These are phyloP conservation scores for Pezicula rhizophila DNA, from an alignment of 2,329 filamentous ascomycete genomes.

Conservation along the genomic window DNA sequence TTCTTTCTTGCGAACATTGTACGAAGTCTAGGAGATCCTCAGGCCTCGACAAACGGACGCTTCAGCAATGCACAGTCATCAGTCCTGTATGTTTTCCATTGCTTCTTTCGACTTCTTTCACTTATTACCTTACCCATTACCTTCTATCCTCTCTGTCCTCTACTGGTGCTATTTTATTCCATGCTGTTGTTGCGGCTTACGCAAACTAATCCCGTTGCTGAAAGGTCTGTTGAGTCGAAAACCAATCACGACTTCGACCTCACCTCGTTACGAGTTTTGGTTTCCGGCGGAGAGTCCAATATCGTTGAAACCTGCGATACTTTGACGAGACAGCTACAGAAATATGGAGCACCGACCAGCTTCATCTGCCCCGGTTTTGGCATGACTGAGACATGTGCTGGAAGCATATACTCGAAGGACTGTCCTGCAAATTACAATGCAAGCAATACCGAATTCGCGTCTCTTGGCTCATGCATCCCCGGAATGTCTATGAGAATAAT, in stretches of 20 bases:
- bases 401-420: slow-evolving; percentile 35
- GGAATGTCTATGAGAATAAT: slow-evolving; percentile 35
- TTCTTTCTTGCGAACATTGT: slow-evolving; percentile 29
- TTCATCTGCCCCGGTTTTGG: slow-evolving; percentile 38
- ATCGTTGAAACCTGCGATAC: slow-evolving; percentile 27
- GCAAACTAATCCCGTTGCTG: no score
- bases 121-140: no score
- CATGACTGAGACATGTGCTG: slow-evolving; percentile 49
- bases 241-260: slow-evolving; percentile 20
- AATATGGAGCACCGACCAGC: slow-evolving; percentile 26
- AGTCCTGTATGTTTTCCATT: not conserved
- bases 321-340: slow-evolving; percentile 23
- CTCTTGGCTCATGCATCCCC: slow-evolving; percentile 32
- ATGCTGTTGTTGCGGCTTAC: no score
- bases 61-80: no score
- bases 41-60: not conserved
- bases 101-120: no score
- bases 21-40: not conserved
- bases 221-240: not conserved
- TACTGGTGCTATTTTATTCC: no score
- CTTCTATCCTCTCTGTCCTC: no score
- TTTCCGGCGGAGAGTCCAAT: slow-evolving; percentile 43
- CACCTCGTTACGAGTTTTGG: slow-evolving; percentile 24
- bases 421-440: slow-evolving; percentile 36
- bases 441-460: slow-evolving; percentile 26